Conservation (phyloP, 2,329 filamentous ascomycete genomes). For the Ceratocystis colombiana region DNA sequence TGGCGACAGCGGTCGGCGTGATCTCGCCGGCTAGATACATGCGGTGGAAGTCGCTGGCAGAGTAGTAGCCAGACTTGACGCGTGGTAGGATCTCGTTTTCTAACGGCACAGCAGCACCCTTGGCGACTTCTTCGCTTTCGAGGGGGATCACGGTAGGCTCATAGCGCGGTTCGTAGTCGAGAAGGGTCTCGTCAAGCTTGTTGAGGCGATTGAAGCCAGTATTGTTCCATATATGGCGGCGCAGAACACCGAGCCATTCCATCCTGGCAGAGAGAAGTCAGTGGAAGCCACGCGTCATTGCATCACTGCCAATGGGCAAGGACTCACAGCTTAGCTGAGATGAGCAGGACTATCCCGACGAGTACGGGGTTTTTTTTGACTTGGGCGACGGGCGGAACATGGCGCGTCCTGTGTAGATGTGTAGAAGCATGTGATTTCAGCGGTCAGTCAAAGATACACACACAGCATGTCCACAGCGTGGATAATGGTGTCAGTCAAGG, state of each 20-base stretch:
- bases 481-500: too few relatives aligned
- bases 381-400: slow-evolving; percentile 3
- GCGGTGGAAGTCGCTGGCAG: slow-evolving; percentile 38
- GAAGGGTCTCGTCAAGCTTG: slow-evolving; percentile 42
- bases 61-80: slow-evolving; percentile 30
- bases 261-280: slow-evolving; percentile 35
- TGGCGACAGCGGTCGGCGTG: slow-evolving; percentile 39
- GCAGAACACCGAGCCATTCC: slow-evolving; percentile 44
- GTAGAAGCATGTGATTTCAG: background rate
- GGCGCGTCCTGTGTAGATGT: slow-evolving; percentile 8
- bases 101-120: slow-evolving; percentile 1
- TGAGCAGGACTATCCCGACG: slow-evolving; percentile 44
- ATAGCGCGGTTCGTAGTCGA: slow-evolving; percentile 41
- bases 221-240: slow-evolving; percentile 50
- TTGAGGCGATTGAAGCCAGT: slow-evolving; percentile 53
- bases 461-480: background rate
- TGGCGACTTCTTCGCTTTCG: slow-evolving; percentile 30
- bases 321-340: slow-evolving; percentile 45
- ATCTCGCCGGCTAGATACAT: slow-evolving; percentile 39
- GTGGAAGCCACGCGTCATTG: background rate
- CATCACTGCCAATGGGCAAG: slow-evolving; percentile 5
- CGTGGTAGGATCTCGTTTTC: slow-evolving; percentile 16
- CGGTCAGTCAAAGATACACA: background rate
- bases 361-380: slow-evolving; percentile 43
- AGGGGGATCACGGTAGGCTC: slow-evolving; percentile 41